Evolutionary conservation across 495 filamentous ascomycete species (phyloP), one percentile per base, ranked within the genome.

Genomic region (Penicillium antarcticum): DNA sequence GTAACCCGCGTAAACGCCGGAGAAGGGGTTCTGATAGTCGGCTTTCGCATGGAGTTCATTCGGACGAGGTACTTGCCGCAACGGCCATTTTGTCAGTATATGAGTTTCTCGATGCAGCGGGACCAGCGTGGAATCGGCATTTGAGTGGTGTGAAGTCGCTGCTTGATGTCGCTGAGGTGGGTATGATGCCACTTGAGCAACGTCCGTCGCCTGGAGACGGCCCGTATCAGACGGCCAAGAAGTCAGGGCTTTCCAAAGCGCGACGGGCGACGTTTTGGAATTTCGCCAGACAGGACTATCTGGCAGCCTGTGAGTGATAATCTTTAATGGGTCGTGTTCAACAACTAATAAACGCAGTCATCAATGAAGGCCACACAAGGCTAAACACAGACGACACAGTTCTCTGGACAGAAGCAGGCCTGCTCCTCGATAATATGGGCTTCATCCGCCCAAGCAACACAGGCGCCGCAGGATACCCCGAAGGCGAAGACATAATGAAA

Each of bases 231-330:
- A 51, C 53, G 23, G 45, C 53, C 3, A 73, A 69, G 46, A 69
- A 60, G 36, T 54, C 65, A 4, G 65, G 71, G 14, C 69, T 79
- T 1, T 81, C 78, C 1, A 80, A 78, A 58, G 80, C 80, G 4
- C 71, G 82, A 4, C 75, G 63, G 57, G 82, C 82, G 5, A 82
- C 78, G 1, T 85, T 85, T 58, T 85, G 82, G 82, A 84, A 84
- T 53, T 83, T 84, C 61, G 83, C 82, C 16, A 70, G 82, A 33
- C 82, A 85, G 58, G 82, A 85, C 57, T 82, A 84, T 65, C 68
- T 87, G 8, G 77, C 80, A 60, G 81, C 82, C 26, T 83, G 80
- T 83, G 69, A 74, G 79, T 75, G 18, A 26, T 46, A 34, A 8
- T 24, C 11, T 18, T 18, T 39, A 1, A 29, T 34, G 1, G 10